Evolutionary conservation across 2,329 filamentous ascomycete genomes (phyloP).

Genomic region (Cytospora schulzeri): DNA sequence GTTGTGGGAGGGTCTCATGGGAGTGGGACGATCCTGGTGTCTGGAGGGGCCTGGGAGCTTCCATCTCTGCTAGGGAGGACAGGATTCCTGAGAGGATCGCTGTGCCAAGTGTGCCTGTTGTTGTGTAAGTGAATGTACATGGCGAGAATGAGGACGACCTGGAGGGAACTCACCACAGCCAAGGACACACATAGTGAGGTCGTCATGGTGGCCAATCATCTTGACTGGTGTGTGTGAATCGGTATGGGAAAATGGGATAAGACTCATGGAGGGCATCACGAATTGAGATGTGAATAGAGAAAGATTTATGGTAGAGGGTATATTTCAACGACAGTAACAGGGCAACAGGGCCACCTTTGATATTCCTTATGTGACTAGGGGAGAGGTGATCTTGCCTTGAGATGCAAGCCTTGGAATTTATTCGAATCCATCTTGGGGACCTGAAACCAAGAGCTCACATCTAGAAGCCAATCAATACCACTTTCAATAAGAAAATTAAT

Average conservation of each 20-base stretch:
- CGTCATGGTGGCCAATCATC: constrained; percentile 30
- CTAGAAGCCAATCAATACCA: constrained; percentile 6
- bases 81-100: constrained; percentile 83
- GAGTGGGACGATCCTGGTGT: constrained; percentile 45
- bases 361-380: neutral
- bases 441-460: neutral
- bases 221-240: constrained; percentile 13
- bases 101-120: constrained; percentile 77
- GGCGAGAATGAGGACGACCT: neutral
- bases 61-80: constrained; percentile 62
- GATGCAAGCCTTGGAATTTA: neutral
- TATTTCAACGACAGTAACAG: neutral
- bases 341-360: neutral
- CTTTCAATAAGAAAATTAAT: constrained; percentile 6
- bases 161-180: constrained; percentile 68
- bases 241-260: constrained; percentile 10
- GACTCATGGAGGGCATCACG: constrained; percentile 33
- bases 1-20: constrained; percentile 51
- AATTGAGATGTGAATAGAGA: constrained; percentile 29
- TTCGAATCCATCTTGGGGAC: neutral
- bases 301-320: constrained; percentile 12
- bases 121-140: neutral
- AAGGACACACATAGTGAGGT: constrained; percentile 75
- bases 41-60: constrained; percentile 49
- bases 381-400: neutral